phyloP scores from a whole-genome alignment of 1,284 basidiomycete species.

The Agroathelia rolfsii region DNA sequence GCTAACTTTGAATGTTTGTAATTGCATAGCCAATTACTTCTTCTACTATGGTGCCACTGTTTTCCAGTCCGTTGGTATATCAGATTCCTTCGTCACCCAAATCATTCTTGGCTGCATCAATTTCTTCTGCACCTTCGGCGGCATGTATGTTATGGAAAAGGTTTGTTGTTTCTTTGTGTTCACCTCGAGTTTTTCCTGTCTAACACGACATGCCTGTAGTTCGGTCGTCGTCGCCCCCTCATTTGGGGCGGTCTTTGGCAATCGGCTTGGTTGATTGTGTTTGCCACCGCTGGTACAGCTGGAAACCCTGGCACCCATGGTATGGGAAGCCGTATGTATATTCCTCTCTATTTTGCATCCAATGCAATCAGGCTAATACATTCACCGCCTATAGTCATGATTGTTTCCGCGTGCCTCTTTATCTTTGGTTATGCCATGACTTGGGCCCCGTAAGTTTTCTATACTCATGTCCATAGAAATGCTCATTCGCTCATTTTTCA shows the following conservation, averaged over 20 bases:
- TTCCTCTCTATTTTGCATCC: not conserved
- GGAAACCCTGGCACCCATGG: conserved; percentile 40
- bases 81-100: conserved; percentile 61
- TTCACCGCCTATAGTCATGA: conserved; percentile 41
- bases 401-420: conserved; percentile 71
- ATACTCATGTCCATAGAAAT: conserved; percentile 2
- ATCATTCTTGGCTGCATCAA: conserved; percentile 67
- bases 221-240: conserved; percentile 51
- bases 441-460: conserved; percentile 46
- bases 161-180: conserved; percentile 21
- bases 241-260: conserved; percentile 70
- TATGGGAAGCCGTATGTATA: conserved; percentile 42
- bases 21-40: conserved; percentile 60
- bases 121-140: conserved; percentile 60
- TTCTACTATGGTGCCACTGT: conserved; percentile 68
- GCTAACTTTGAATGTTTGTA: conserved; percentile 14
- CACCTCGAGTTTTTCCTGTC: conserved; percentile 2
- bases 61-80: conserved; percentile 59
- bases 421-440: conserved; percentile 72
- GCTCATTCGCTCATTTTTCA: conserved; percentile 1
- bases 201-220: conserved; percentile 25
- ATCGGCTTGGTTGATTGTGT: conserved; percentile 67
- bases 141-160: conserved; percentile 60
- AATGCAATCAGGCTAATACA: conserved; percentile 4
- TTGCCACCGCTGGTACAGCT: conserved; percentile 65